phyloP scores from a whole-genome alignment of 495 filamentous ascomycete species.

The Cudoniella acicularis region DNA sequence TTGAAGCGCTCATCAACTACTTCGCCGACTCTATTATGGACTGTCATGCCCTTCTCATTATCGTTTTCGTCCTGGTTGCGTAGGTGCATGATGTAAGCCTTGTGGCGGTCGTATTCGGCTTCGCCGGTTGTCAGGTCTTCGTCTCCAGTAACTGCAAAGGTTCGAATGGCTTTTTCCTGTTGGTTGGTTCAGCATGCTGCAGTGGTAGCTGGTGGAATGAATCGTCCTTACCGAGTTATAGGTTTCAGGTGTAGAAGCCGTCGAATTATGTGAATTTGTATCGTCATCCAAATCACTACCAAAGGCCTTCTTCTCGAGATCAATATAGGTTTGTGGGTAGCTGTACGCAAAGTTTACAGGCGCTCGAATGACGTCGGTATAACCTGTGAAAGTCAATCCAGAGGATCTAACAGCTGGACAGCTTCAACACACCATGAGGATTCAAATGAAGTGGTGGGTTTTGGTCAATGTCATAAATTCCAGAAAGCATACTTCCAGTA shows the following conservation, averaged over 20 bases:
- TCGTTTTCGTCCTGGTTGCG: neutral
- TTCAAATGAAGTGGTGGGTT: slow-evolving; percentile 2
- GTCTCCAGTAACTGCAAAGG: neutral
- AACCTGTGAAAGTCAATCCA: neutral
- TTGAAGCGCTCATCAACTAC: neutral
- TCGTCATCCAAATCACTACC: neutral
- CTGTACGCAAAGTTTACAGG: neutral
- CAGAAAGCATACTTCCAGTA: slow-evolving; percentile 10
- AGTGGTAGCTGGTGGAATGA: neutral
- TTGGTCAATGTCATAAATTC: neutral
- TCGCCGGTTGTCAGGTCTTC: neutral
- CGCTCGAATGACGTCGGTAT: neutral
- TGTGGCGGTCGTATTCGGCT: neutral
- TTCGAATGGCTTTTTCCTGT: neutral
- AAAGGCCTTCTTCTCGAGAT: neutral
- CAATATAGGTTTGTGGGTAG: neutral
- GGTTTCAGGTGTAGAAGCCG: neutral
- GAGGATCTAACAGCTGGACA: neutral
- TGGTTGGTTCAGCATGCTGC: neutral
- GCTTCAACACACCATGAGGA: slow-evolving; percentile 10
- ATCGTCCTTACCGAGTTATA: neutral
- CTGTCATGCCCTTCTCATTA: neutral
- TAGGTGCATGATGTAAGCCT: neutral
- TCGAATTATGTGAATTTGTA: neutral
- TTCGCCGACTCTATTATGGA: neutral